A percentile compares a stretch with the other conserved stretches of the same genome.
Evolutionary conservation across 257 asterid species (phyloP).

Genomic region (Fraxinus americana): DNA sequence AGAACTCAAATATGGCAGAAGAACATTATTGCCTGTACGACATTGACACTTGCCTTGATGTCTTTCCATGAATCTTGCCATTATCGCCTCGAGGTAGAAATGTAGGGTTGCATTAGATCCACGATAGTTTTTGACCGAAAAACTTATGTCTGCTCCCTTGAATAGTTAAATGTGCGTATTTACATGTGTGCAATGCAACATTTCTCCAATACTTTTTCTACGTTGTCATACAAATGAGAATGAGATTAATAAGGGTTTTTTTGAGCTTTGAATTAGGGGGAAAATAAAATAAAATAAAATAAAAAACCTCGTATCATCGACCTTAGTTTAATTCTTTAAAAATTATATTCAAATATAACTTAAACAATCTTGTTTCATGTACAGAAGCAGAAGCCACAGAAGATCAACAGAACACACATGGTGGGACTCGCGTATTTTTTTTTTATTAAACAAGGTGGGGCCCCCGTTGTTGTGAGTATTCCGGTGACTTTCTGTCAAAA

Average conservation of each 20-base stretch:
- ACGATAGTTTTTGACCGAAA: not conserved
- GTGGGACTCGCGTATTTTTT: too few species aligned
- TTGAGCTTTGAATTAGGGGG: not conserved
- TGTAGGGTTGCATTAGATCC: not conserved
- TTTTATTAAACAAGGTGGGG: too few species aligned
- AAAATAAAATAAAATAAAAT: too few species aligned
- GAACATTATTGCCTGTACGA: conserved; percentile 2
- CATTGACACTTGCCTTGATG: conserved; percentile 18
- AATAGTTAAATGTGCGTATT: not conserved
- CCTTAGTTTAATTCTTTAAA: too few species aligned
- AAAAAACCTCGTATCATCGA: too few species aligned
- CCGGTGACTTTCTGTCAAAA: too few species aligned
- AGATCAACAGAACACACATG: too few species aligned
- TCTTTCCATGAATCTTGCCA: conserved; percentile 17
- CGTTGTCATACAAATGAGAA: not conserved
- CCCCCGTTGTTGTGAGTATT: too few species aligned
- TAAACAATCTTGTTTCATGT: too few species aligned
- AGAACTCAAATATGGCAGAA: not conserved
- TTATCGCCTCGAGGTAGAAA: not conserved
- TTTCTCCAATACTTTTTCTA: not conserved
- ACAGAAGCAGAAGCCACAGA: too few species aligned
- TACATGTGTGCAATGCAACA: not conserved
- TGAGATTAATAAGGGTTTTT: not conserved
- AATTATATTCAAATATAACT: too few species aligned
- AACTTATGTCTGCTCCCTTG: not conserved